A percentile compares a stretch with the other conserved stretches of the same genome.
Evolutionary conservation across 345 rosid species (phyloP).

Genomic region (Toxicodendron radicans): DNA sequence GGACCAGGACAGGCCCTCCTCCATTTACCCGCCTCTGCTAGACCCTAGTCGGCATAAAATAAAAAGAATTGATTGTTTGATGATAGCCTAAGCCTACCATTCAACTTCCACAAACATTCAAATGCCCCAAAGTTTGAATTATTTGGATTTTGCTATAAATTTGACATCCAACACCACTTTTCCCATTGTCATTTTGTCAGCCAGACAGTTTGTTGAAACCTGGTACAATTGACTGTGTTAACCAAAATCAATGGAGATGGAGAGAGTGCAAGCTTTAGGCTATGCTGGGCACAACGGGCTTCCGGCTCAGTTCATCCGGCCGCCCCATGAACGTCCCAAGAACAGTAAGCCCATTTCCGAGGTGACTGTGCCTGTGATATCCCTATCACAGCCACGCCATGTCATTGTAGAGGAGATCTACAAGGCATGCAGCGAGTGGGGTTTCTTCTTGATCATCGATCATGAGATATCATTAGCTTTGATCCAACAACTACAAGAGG

Average conservation of each 20-base stretch:
- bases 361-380: conserved; percentile 42
- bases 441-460: conserved; percentile 36
- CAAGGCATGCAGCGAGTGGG: conserved; percentile 47
- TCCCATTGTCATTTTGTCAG: too few species aligned
- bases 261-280: conserved; percentile 44
- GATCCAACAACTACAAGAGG: conserved; percentile 38
- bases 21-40: too few species aligned
- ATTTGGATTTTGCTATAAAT: too few species aligned
- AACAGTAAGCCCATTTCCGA: conserved; percentile 45
- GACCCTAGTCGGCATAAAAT: too few species aligned
- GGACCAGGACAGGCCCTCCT: too few species aligned
- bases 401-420: conserved; percentile 15
- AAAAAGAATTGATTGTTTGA: too few species aligned
- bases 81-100: too few species aligned
- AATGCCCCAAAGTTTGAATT: too few species aligned
- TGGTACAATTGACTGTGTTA: too few species aligned
- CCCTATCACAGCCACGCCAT: conserved; percentile 30
- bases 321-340: conserved; percentile 40
- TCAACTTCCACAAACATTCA: too few species aligned
- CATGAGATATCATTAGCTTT: conserved; percentile 37
- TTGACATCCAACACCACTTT: too few species aligned
- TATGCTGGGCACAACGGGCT: conserved; percentile 22
- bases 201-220: too few species aligned
- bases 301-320: conserved; percentile 45
- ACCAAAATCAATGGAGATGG: conserved; percentile 25